Conservation (phyloP, 2,329 filamentous ascomycete genomes). For the Ascocoryne sarcoides region DNA sequence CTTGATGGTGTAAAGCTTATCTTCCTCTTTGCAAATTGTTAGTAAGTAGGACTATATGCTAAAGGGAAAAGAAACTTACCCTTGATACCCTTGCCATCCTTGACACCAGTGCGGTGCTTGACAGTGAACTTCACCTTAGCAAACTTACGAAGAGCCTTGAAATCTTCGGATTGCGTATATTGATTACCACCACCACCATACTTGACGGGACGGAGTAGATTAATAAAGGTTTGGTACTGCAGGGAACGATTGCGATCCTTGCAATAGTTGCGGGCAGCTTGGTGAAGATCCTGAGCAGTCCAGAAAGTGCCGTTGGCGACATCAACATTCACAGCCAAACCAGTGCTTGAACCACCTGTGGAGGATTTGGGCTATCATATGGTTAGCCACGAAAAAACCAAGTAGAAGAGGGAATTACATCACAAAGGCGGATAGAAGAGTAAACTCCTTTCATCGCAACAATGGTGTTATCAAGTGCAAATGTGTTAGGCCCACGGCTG, state of each 20-base stretch:
- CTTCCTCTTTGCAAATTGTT: too few relatives aligned
- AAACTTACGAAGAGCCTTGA: constrained; percentile 46
- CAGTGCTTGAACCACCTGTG: constrained; percentile 34
- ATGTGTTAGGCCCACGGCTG: constrained; percentile 22
- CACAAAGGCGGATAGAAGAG: constrained; percentile 69
- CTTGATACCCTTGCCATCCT: too few relatives aligned
- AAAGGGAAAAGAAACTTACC: too few relatives aligned
- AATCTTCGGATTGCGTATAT: constrained; percentile 37
- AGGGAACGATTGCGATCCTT: constrained; percentile 18
- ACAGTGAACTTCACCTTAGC: constrained; percentile 48
- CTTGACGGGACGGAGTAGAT: constrained; percentile 15
- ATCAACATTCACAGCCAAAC: constrained; percentile 78
- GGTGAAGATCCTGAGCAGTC: constrained; percentile 36
- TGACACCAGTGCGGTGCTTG: constrained; percentile 43
- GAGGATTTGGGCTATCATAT: constrained; percentile 13
- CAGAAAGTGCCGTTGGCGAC: constrained; percentile 90
- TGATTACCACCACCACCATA: constrained; percentile 5
- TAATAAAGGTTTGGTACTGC: constrained; percentile 17
- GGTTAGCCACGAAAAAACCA: constrained; percentile 6
- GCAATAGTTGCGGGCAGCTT: constrained; percentile 28
- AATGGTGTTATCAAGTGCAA: constrained; percentile 53
- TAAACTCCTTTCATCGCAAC: constrained; percentile 87
- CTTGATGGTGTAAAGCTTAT: constrained; percentile 46
- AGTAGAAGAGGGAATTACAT: constrained; percentile 35
- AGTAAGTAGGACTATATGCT: too few relatives aligned